Base-by-base conservation (phyloP, 768 basidiomycete species). In the Lanmaoa rubissima region DNA sequence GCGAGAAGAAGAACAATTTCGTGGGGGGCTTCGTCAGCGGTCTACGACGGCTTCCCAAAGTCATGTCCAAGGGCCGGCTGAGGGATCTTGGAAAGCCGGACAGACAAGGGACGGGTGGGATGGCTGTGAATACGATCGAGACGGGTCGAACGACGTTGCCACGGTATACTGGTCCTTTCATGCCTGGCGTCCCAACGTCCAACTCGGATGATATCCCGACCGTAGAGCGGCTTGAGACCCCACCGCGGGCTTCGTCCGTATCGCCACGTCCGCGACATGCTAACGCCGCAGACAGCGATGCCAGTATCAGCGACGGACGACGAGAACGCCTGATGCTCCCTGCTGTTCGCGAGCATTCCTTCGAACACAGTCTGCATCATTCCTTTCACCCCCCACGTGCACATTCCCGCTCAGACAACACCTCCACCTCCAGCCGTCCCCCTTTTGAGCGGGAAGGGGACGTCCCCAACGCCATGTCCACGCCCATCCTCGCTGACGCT, bases 1-100 rank as follows among this genome's bases (percentile, higher is more conserved):
- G 63, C 44, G 72, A 71, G 41, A 72, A 62, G 62, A 73, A 49
- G 54, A 72, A 2, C 5, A 57, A 64, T 24, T 62, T 72, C 35
- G 61, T 72, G 2, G 70, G 66, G 11, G 70, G 70, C 13, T 64
- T 72, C 54, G 69, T 71, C 43, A 71, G 32, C 51, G 67, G 71
- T 28, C 53, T 72, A 34, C 62, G 72, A 40, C 61, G 71, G 21
- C 59, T 72, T 40, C 70, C 70, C 13, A 72, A 72, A 43, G 70
- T 73, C 51, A 72, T 72, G 64, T 72, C 70, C 38, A 72, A 64
- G 61, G 49, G 57, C 5, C 66, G 70, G 43, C 32, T 72, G 42
- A 64, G 61, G 50, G 70, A 71, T 14, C 52, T 67, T 43, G 48
- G 53, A 34, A 69, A 66, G 40, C 55, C 60, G 21, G 63, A 59